Base-by-base conservation (phyloP, 2,329 filamentous ascomycete genomes). In the Neofusicoccum ribis region DNA sequence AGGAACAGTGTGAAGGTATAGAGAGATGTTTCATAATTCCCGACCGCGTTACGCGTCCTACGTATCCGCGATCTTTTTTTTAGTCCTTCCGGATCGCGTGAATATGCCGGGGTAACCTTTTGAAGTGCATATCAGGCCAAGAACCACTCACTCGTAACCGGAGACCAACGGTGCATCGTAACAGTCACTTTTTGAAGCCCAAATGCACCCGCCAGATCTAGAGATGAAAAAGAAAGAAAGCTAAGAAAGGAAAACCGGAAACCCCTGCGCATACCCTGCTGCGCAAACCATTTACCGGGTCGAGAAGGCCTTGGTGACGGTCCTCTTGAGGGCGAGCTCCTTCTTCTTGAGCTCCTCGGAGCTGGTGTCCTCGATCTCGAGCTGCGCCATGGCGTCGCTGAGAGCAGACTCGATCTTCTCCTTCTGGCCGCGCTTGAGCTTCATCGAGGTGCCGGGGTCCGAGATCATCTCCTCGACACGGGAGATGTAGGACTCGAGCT, bases 281-380 rank as follows among this genome's bases (percentile, higher is more conserved):
- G 43, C 51, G 44, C 63, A 51, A 49, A 34, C 23, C 63, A 64
- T 70, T 88, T 93, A 96, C 82, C 92, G 89, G 77, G 92, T 93
- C 70, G 92, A 89, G 92, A 96, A 96, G 75, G 91, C 93, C 91
- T 98, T 99, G 83, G 95, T 99, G 75, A 99, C 93, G 73, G 96
- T 88, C 77, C 95, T 88, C 92, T 98, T 99, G 70, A 99, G 88
- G 68, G 93, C 93, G 72, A 99, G 86, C 87, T 99, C 95, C 90
- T 97, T 96, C 92, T 98, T 98, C 92, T 96, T 98, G 74, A 99
- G 86, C 79, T 99, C 95, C 74, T 99, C 96, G 68, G 93, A 91
- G 69, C 84, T 83, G 65, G 92, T 91, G 73, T 99, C 96, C 82
- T 94, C 91, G 77, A 99, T 85, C 89, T 99, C 95, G 70, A 99